Base-by-base conservation (phyloP, 257 asterid species). In the Linderniella brevidens region DNA sequence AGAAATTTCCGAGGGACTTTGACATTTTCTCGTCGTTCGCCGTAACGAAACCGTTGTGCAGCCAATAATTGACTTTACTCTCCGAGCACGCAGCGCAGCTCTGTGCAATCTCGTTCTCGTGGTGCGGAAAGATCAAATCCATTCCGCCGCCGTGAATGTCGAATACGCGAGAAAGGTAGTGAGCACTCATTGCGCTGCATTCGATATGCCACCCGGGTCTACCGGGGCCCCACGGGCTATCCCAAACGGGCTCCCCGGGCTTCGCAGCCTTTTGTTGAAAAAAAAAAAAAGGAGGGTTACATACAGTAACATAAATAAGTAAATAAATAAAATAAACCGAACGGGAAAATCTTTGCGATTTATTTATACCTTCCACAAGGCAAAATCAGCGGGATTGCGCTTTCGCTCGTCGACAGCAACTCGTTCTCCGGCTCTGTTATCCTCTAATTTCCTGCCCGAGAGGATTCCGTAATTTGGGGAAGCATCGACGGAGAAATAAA, bases 131-230 rank as follows among this genome's bases (percentile, higher is more conserved):
- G 50, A 66, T 75, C 76, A 80, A 67, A 71, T 87, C 97, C 92
- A 83, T 79, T 52, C 95, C 97, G 43, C 95, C 95, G 37, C 97
- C 97, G 60, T 82, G 95, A 66, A 82, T 77, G 62, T 82, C 97
- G 62, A 87, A 87, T 50, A 69, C 11, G 48, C 72, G 85, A 2
- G 92, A 73, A 73, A 87, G 64, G 57, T 87, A 87, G 8, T 72
- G 72, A 64, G 93, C 79, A 63, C 97, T 87, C 93, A 82, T 87
- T 16, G 95, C 95, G 63, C 92, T 87, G 78, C 97, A 87, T 45
- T 79, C 93, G 29, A 82, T 87, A 66, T 87, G 97, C 93, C 95
- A 87, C 36, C 97, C 97, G 40, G 97, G 97, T 50, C 94, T 79
- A 59, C 97, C 97, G 6, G 82, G 80, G 42, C 97, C 93, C 95